Conservation (phyloP, 2,329 filamentous ascomycete genomes). For the Aureobasidium subglaciale region DNA sequence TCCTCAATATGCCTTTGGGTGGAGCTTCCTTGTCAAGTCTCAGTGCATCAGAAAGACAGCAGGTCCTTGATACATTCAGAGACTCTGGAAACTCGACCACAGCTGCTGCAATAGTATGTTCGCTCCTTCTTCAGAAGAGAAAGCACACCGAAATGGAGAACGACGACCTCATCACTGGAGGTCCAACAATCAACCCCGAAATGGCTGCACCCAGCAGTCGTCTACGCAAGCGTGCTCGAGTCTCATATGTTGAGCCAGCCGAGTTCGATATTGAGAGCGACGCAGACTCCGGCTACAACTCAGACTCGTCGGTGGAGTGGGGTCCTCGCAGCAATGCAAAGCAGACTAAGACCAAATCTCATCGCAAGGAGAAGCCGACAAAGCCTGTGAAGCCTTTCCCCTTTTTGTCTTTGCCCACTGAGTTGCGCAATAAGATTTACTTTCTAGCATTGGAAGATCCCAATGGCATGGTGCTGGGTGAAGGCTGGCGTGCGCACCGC, state of each 20-base stretch:
- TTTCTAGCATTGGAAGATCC: not conserved
- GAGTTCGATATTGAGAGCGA: conserved; percentile 2
- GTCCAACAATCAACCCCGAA: not conserved
- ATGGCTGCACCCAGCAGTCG: too few species aligned
- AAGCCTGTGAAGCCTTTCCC: not conserved
- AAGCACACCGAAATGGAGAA: not conserved
- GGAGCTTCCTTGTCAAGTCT: not conserved
- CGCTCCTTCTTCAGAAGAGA: not conserved
- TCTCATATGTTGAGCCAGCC: not conserved
- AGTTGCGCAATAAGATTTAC: conserved; percentile 18
- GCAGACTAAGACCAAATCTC: not conserved
- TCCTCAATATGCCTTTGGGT: not conserved
- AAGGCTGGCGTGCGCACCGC: conserved; percentile 1
- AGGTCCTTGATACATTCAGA: not conserved
- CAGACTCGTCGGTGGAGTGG: not conserved
- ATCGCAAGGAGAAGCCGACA: not conserved
- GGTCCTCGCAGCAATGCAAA: not conserved
- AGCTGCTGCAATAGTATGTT: not conserved
- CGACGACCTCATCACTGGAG: not conserved
- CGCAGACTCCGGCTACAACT: not conserved
- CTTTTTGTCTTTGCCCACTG: conserved; percentile 12
- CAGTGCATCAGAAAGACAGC: not conserved
- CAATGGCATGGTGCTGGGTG: not conserved
- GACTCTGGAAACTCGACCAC: not conserved
- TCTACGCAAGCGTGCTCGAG: not conserved